phyloP scores from a whole-genome alignment of 306 rosid genomes.

The Senna siamea region DNA sequence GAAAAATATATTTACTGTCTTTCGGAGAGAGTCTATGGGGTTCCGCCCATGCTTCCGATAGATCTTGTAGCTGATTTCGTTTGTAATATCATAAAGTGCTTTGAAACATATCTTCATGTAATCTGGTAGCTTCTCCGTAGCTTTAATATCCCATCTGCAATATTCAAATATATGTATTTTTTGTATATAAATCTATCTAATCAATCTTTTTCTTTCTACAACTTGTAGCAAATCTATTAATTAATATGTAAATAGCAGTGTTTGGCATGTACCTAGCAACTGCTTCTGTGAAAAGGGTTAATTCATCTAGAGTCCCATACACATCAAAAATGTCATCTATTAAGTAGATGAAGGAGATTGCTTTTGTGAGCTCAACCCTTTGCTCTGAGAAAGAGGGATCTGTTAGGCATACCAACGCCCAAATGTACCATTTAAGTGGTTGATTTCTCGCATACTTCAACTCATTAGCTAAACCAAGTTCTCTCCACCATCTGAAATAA shows the following conservation, averaged over 20 bases:
- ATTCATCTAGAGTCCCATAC: constrained; percentile 62
- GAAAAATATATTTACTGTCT: constrained; percentile 33
- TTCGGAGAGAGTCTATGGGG: constrained; percentile 41
- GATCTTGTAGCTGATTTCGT: constrained; percentile 57
- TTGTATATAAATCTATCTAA: neutral
- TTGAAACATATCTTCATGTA: constrained; percentile 62
- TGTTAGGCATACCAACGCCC: constrained; percentile 57
- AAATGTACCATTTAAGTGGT: constrained; percentile 75
- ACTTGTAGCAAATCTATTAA: neutral
- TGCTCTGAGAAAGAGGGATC: constrained; percentile 56
- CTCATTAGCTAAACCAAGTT: constrained; percentile 56
- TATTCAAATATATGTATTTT: neutral
- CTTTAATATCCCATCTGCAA: constrained; percentile 62
- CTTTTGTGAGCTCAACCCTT: constrained; percentile 73
- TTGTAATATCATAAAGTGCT: constrained; percentile 51
- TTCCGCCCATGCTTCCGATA: constrained; percentile 57
- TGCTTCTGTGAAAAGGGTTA: constrained; percentile 60
- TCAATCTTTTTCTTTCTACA: neutral
- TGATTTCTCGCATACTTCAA: constrained; percentile 61
- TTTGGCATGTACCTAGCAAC: constrained; percentile 47
- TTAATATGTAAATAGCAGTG: neutral
- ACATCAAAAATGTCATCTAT: constrained; percentile 74
- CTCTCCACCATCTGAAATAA: constrained; percentile 65
- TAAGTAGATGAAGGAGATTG: constrained; percentile 65
- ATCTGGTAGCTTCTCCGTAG: constrained; percentile 51